Evolutionary conservation across 2,329 filamentous ascomycete species (phyloP), one percentile per base, ranked within the genome.

Genomic region (Thelonectria blattea): DNA sequence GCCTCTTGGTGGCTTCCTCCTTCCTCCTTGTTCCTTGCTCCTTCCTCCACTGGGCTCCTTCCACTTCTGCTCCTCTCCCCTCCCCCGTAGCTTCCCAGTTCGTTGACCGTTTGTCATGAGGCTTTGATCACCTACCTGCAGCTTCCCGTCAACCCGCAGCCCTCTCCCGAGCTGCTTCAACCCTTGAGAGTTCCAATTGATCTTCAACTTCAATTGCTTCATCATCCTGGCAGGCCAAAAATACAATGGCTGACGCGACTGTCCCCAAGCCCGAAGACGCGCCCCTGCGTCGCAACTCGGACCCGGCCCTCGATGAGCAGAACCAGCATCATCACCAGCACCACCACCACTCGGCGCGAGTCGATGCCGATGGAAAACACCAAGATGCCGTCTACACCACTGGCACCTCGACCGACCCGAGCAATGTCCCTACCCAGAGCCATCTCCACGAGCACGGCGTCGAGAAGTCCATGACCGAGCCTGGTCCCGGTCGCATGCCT

Each of bases 301-400:
- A 71, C 54, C 68, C 68, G 20, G 68, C 68, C 46, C 67, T 71
- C 52, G 73, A 79, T 41, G 72, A 75, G 46, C 63, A 70, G 14
- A 71, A 80, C 67, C 79, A 81, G 70, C 80, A 81, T 56, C 72
- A 68, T 12, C 81, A 83, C 66, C 63, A 71, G 18, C 80, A 82
- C 67, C 65, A 74, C 24, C 74, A 81, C 67, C 80, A 82, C 68
- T 74, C 75, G 39, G 61, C 74, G 59, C 65, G 76, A 62, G 65
- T 75, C 39, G 66, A 74, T 41, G 65, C 72, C 50, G 64, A 73
- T 46, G 69, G 73, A 60, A 67, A 74, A 60, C 65, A 76, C 64
- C 63, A 76, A 53, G 79, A 85, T 52, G 76, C 81, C 39, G 73
- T 80, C 45, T 85, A 85, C 68, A 76, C 81, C 37, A 76, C 76